A percentile compares a stretch with the other conserved stretches of the same genome.
Evolutionary conservation across 805 yeast species (phyloP).

Genomic region (Yarrowia deformans): DNA sequence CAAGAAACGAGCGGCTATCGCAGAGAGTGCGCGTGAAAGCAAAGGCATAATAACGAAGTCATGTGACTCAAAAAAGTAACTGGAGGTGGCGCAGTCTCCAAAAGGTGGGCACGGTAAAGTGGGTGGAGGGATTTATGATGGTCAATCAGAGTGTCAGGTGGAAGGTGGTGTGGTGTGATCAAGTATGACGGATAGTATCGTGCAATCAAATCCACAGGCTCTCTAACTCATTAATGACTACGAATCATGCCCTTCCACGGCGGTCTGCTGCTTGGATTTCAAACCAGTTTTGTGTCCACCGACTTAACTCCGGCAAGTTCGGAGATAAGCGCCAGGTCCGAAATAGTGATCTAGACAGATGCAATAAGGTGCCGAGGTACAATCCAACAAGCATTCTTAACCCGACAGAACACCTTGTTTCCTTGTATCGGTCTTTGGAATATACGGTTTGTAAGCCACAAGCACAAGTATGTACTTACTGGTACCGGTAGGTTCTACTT

Average conservation of each 20-base stretch:
- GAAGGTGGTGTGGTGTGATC: neutral
- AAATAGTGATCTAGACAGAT: neutral
- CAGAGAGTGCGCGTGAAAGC: neutral
- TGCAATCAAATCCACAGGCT: too few species aligned
- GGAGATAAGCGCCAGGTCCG: neutral
- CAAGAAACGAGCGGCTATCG: slow-evolving; percentile 1
- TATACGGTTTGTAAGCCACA: neutral
- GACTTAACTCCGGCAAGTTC: neutral
- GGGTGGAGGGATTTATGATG: neutral
- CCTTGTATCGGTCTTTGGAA: neutral
- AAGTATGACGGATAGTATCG: too few species aligned
- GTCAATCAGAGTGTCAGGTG: neutral
- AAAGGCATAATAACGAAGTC: slow-evolving; percentile 11
- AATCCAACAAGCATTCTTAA: neutral
- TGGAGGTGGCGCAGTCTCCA: neutral
- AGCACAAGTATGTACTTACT: too few species aligned
- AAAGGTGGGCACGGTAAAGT: slow-evolving; percentile 6
- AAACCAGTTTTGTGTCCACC: neutral
- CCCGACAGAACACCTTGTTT: neutral
- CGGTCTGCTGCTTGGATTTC: neutral
- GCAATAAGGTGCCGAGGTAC: neutral
- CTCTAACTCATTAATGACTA: too few species aligned
- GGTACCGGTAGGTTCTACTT: neutral
- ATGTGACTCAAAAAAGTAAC: neutral
- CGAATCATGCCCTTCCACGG: too few species aligned